Conservation (phyloP, 1,284 basidiomycete species). For the Thecaphora thlaspeos region DNA sequence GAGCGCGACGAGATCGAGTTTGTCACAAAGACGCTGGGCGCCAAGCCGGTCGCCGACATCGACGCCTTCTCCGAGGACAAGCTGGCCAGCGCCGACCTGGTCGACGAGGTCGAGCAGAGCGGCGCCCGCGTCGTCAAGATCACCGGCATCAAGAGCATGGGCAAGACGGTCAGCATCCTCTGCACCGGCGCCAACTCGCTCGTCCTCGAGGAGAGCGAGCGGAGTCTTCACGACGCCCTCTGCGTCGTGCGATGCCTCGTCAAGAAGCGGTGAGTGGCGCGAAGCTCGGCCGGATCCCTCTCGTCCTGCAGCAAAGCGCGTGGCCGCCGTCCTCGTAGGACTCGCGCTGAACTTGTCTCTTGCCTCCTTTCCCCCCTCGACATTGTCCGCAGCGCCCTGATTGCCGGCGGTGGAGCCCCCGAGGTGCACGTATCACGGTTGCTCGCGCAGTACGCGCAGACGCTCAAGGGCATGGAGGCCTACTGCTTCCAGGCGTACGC, state of each 20-base stretch:
- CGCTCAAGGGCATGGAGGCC: slow-evolving; percentile 95
- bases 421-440: slow-evolving; percentile 97
- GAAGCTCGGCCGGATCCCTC: too few species aligned
- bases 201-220: slow-evolving; percentile 94
- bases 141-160: slow-evolving; percentile 91
- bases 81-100: slow-evolving; percentile 89
- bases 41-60: slow-evolving; percentile 95
- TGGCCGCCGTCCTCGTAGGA: too few species aligned
- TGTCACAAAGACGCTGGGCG: slow-evolving; percentile 87
- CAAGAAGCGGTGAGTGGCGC: slow-evolving; percentile 77
- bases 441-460: slow-evolving; percentile 86
- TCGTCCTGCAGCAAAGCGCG: too few species aligned
- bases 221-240: slow-evolving; percentile 94
- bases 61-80: slow-evolving; percentile 99
- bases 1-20: slow-evolving; percentile 99
- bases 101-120: slow-evolving; percentile 82
- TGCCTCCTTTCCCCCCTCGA: too few species aligned
- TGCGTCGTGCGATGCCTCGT: slow-evolving; percentile 98
- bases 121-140: slow-evolving; percentile 92
- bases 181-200: slow-evolving; percentile 92
- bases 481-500: slow-evolving; percentile 99
- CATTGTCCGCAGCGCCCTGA: slow-evolving; percentile 70
- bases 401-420: slow-evolving; percentile 94
- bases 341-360: too few species aligned
- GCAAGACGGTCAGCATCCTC: slow-evolving; percentile 90